A percentile compares a stretch with the other conserved stretches of the same genome.
phyloP scores from a whole-genome alignment of 2,329 filamentous ascomycete genomes.

The Aspergillus udagawae region DNA sequence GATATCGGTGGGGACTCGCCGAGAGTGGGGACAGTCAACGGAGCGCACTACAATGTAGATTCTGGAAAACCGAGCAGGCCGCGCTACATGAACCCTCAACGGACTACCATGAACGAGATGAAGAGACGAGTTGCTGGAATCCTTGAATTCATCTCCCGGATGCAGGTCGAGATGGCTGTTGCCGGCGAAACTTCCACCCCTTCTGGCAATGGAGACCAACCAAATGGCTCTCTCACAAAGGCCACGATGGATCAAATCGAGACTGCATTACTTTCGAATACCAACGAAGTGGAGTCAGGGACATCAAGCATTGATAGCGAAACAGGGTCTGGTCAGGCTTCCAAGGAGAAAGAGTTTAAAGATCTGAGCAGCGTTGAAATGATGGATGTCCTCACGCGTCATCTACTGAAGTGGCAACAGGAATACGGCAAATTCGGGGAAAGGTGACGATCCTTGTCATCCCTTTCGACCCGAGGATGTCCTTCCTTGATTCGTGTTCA shows the following conservation, averaged over 20 bases:
- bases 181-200: slow-evolving; percentile 44
- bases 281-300: slow-evolving; percentile 24
- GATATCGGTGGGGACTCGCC: slow-evolving; percentile 39
- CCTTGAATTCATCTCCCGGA: slow-evolving; percentile 83
- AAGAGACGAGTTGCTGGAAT: slow-evolving; percentile 78
- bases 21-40: slow-evolving; percentile 33
- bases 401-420: slow-evolving; percentile 81
- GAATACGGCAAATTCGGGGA: slow-evolving; percentile 57
- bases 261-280: slow-evolving; percentile 22
- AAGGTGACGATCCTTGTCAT: slow-evolving; percentile 30
- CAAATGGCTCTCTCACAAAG: slow-evolving; percentile 31
- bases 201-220: slow-evolving; percentile 34
- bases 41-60: slow-evolving; percentile 54
- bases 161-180: slow-evolving; percentile 79
- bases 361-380: slow-evolving; percentile 76
- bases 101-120: slow-evolving; percentile 81
- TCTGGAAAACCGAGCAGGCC: slow-evolving; percentile 58
- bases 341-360: slow-evolving; percentile 59
- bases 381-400: slow-evolving; percentile 80
- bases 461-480: background rate
- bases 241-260: slow-evolving; percentile 35
- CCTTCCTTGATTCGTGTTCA: background rate
- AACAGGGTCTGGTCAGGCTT: slow-evolving; percentile 13
- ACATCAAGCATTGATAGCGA: slow-evolving; percentile 25
- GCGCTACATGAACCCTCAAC: slow-evolving; percentile 51